A percentile compares a stretch with the other conserved stretches of the same genome.
Conservation (phyloP, 768 basidiomycete species). For the Ramaria sp. region DNA sequence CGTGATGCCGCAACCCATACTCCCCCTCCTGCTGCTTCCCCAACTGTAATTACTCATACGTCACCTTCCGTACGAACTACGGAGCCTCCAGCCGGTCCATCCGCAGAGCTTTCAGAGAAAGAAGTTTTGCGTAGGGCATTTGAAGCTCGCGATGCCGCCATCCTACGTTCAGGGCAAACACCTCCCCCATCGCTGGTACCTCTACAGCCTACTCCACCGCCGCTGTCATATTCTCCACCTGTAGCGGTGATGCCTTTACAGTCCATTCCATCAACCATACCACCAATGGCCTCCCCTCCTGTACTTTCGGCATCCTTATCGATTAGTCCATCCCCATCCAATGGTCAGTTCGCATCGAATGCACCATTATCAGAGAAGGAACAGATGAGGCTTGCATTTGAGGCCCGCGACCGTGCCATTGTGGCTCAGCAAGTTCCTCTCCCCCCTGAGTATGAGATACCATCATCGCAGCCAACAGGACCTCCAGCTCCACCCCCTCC, state of each 20-base stretch:
- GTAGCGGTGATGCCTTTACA: not conserved
- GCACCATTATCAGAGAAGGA: conserved; percentile 12
- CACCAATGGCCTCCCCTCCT: not conserved
- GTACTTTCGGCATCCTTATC: not conserved
- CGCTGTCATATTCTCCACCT: conserved; percentile 18
- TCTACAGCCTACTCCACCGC: conserved; percentile 15
- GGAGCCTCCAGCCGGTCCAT: conserved; percentile 12
- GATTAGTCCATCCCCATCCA: not conserved
- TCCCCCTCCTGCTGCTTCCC: not conserved
- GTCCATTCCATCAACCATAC: no score
- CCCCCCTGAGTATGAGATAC: not conserved
- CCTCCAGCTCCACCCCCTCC: conserved; percentile 23
- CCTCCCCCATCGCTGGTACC: conserved; percentile 19
- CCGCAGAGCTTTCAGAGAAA: conserved; percentile 12
- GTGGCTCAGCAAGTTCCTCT: conserved; percentile 11
- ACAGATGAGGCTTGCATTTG: conserved; percentile 8
- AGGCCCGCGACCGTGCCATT: conserved; percentile 6
- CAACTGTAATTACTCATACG: conserved; percentile 17
- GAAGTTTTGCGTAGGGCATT: conserved; percentile 11
- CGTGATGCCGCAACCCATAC: conserved; percentile 41
- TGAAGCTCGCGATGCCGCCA: conserved; percentile 10
- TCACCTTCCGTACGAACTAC: conserved; percentile 11
- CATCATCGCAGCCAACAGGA: no score
- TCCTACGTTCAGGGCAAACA: conserved; percentile 10
- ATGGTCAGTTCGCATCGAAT: not conserved